Base-by-base conservation (phyloP, 2,329 filamentous ascomycete genomes). In the Phialophora expanda region DNA sequence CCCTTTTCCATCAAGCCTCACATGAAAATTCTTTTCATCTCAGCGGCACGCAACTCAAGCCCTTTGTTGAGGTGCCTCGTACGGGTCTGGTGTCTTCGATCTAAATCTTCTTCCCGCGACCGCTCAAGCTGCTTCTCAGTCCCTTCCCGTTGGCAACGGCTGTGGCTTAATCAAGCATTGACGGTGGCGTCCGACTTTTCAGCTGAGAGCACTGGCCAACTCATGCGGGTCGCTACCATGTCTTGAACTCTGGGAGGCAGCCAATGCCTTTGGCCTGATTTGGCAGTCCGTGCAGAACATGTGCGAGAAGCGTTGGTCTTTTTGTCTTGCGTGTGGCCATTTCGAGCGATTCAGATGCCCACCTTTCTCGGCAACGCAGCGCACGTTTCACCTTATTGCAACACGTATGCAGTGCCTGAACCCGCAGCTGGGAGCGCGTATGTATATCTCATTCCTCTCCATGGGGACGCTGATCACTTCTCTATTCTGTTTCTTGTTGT, bases 401-500 rank as follows among this genome's bases (percentile, higher is more conserved):
- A 28, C 53, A 55, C 57, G 48, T 46, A 60, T 4, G 48, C 57
- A 48, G 48, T 26, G 11, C 14, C 48, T 51, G 48, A 7, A 7
- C 4, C 24, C 11, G 20, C 48, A 41, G 28, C 20, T 53, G 28
- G 48, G 28, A 22, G 26, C 20, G 26, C 4, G 12, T 51, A 38
- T 20, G 57, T 61, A 61, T 61, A 61, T 41, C 32, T 54, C 30
- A 60, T 28, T 28, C 44, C 46, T 54, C 28, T 53, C n/a, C 58
- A 5, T 28, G 11, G 24, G 28, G 28, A 38, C 41, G 58, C 48
- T 61, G 58, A 61, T 61, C 58, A 50, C 30, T 53, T 38, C 58
- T 61, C 22, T 46, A 61, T 51, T 26, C 12, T 38, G 30, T 53
- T 30, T 61, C n/a, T 38, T 38, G 22, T 51, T 51, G 48, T 41